phyloP scores from a whole-genome alignment of 2,329 filamentous ascomycete species.

The Metarhizium robertsii region DNA sequence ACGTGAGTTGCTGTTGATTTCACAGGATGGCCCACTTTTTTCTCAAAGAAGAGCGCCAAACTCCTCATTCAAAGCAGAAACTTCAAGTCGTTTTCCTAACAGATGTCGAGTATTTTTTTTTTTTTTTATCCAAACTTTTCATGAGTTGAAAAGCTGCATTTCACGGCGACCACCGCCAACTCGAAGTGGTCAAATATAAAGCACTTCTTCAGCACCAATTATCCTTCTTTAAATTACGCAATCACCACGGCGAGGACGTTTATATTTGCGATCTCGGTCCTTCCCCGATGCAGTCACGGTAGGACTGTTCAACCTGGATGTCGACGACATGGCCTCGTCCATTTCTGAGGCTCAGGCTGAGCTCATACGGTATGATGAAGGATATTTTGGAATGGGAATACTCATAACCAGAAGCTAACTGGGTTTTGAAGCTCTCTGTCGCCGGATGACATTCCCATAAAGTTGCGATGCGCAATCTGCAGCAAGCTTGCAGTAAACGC shows the following conservation, averaged over 20 bases:
- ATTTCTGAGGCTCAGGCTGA: slow-evolving; percentile 44
- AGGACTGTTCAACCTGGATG: slow-evolving; percentile 7
- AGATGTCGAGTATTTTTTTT: background rate
- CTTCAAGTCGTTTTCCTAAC: background rate
- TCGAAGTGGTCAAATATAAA: background rate
- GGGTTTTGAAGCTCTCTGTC: slow-evolving; percentile 54
- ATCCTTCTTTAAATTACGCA: background rate
- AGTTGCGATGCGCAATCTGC: slow-evolving; percentile 89
- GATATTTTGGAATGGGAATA: background rate
- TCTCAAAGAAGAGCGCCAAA: slow-evolving; percentile 11
- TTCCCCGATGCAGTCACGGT: slow-evolving; percentile 8
- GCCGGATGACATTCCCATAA: slow-evolving; percentile 85
- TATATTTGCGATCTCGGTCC: background rate
- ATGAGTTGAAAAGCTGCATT: slow-evolving; percentile 7
- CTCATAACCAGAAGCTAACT: slow-evolving; percentile 1
- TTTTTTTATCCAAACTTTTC: background rate
- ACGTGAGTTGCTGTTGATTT: slow-evolving; percentile 8
- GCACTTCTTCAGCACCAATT: background rate
- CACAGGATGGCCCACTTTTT: slow-evolving; percentile 11
- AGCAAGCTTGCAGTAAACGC: slow-evolving; percentile 85
- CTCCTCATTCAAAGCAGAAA: slow-evolving; percentile 13
- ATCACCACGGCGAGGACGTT: background rate
- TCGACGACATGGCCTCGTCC: slow-evolving; percentile 25
- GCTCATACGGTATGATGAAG: slow-evolving; percentile 42
- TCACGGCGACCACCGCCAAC: slow-evolving; percentile 2